phyloP scores from a whole-genome alignment of 2,329 filamentous ascomycete species.

The Aspergillus niger region DNA sequence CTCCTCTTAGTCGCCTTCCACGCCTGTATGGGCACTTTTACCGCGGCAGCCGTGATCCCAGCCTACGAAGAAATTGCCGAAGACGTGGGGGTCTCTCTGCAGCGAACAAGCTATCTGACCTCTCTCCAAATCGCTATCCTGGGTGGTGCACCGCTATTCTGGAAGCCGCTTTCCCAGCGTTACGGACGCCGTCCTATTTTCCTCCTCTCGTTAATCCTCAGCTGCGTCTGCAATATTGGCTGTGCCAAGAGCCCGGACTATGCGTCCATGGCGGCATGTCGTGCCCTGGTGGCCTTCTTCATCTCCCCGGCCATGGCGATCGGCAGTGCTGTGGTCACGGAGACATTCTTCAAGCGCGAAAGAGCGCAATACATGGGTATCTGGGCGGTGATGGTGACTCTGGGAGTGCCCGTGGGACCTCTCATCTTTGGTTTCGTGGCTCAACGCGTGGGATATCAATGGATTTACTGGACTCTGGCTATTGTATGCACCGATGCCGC shows the following conservation, averaged over 20 bases:
- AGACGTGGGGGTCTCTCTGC: constrained; percentile 53
- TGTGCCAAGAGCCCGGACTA: constrained; percentile 54
- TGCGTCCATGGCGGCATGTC: constrained; percentile 51
- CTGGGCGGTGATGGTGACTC: constrained; percentile 55
- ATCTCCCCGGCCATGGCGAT: constrained; percentile 55
- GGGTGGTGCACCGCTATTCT: constrained; percentile 56
- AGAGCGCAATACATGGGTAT: constrained; percentile 56
- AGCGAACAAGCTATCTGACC: constrained; percentile 55
- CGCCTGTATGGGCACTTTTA: constrained; percentile 58
- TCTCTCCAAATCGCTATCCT: constrained; percentile 57
- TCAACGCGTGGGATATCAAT: constrained; percentile 54
- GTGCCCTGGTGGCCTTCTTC: constrained; percentile 55
- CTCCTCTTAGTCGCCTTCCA: constrained; percentile 58
- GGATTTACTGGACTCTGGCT: constrained; percentile 60
- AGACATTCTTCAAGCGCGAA: constrained; percentile 57
- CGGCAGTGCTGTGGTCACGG: constrained; percentile 57
- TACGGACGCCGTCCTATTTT: constrained; percentile 58
- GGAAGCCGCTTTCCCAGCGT: constrained; percentile 55
- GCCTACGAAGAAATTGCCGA: constrained; percentile 53
- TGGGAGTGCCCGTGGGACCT: constrained; percentile 47
- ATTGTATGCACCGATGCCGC: constrained; percentile 43
- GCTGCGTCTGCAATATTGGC: constrained; percentile 54
- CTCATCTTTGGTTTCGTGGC: constrained; percentile 46
- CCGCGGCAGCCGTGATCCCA: constrained; percentile 56
- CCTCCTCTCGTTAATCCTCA: constrained; percentile 52